These are phyloP conservation scores for Alternaria sp. DNA, from an alignment of 2,329 filamentous ascomycete genomes.

Conservation along the genomic window DNA sequence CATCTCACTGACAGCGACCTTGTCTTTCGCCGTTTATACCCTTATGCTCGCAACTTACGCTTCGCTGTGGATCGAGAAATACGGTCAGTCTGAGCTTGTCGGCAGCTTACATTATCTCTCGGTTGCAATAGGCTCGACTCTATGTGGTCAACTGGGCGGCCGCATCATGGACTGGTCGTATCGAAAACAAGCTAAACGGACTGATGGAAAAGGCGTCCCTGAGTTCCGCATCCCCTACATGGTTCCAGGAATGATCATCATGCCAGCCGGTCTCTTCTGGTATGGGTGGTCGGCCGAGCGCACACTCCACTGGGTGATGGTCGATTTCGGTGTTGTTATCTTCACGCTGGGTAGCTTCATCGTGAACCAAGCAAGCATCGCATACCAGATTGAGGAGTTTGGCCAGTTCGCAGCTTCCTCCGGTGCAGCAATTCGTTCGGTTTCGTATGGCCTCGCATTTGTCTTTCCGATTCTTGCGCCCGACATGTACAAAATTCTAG, in stretches of 20 bases:
- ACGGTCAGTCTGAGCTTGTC: constrained; percentile 15
- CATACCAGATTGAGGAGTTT: constrained; percentile 37
- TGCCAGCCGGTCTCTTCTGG: constrained; percentile 42
- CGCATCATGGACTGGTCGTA: constrained; percentile 42
- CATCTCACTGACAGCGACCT: not conserved
- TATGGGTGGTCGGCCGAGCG: constrained; percentile 63
- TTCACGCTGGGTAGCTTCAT: constrained; percentile 28
- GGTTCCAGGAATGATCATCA: constrained; percentile 29
- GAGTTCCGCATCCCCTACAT: not conserved
- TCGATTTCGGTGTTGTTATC: constrained; percentile 57
- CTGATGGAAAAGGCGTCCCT: constrained; percentile 9
- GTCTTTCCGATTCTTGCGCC: constrained; percentile 47
- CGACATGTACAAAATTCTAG: constrained; percentile 39
- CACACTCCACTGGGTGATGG: constrained; percentile 59
- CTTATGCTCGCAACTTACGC: constrained; percentile 32
- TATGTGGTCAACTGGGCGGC: constrained; percentile 46
- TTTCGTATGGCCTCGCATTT: constrained; percentile 27
- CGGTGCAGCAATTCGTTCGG: not conserved
- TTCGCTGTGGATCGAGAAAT: constrained; percentile 28
- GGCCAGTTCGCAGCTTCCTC: constrained; percentile 19
- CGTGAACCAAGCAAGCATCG: not conserved
- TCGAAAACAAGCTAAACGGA: not conserved
- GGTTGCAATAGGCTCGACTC: constrained; percentile 64
- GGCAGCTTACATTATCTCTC: constrained; percentile 51
- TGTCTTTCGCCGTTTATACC: not conserved